These are phyloP conservation scores for Kockiozyma suomiensis DNA, from an alignment of 805 yeast genomes.

Conservation along the genomic window DNA sequence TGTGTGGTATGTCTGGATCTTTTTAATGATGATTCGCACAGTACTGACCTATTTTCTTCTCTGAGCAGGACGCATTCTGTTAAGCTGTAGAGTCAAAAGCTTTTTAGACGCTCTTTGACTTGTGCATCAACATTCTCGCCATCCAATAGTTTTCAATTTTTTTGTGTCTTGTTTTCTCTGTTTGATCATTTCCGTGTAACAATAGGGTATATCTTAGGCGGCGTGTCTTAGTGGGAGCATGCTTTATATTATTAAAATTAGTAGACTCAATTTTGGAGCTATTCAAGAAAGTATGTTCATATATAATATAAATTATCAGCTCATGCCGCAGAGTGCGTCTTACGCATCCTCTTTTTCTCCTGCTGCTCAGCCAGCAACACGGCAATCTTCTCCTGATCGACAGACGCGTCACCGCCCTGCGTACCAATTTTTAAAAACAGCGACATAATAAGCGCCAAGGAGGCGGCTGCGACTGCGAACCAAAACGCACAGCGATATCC, in stretches of 20 bases:
- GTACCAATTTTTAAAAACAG: conserved; percentile 45
- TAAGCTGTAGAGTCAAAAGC: no score
- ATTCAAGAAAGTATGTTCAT: no score
- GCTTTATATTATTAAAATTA: no score
- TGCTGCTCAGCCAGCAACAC: conserved; percentile 1
- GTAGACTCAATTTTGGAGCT: no score
- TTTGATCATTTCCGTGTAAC: background rate
- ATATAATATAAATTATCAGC: no score
- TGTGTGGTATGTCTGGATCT: conserved; percentile 7
- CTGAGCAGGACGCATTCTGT: conserved; percentile 14
- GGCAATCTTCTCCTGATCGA: conserved; percentile 4
- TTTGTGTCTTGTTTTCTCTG: background rate
- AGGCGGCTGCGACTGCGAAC: conserved; percentile 9
- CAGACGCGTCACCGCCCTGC: conserved; percentile 7
- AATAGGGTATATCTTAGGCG: background rate
- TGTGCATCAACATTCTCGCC: background rate
- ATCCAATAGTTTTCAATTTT: background rate
- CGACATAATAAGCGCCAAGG: conserved; percentile 37
- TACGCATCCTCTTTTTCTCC: background rate
- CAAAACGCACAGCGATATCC: conserved; percentile 29
- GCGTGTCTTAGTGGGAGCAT: no score
- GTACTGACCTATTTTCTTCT: no score
- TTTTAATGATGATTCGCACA: no score
- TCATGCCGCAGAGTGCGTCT: no score
- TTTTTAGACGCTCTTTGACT: no score